phyloP scores from a whole-genome alignment of 768 basidiomycete species.

The Sporobolomyces roseus region DNA sequence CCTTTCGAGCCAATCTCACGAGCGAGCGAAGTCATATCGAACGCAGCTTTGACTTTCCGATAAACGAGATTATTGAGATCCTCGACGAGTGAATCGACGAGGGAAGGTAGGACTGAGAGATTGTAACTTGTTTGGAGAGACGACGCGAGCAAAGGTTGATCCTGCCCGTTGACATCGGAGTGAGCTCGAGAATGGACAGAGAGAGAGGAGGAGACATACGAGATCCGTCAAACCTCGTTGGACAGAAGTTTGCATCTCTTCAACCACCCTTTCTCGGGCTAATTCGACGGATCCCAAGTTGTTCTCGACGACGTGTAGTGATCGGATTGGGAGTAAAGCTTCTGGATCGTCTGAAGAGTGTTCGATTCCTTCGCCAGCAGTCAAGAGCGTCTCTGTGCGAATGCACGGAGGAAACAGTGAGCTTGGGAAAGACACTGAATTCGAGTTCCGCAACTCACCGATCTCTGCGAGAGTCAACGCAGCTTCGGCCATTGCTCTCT shows the following conservation, averaged over 20 bases:
- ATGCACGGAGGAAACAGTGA: too few species aligned
- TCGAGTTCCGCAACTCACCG: slow-evolving; percentile 27
- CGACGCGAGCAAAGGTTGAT: slow-evolving; percentile 83
- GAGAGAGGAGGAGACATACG: slow-evolving; percentile 54
- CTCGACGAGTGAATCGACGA: slow-evolving; percentile 70
- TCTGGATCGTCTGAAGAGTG: slow-evolving; percentile 27
- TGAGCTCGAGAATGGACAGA: too few species aligned
- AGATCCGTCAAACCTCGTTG: slow-evolving; percentile 69
- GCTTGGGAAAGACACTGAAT: too few species aligned
- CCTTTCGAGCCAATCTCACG: slow-evolving; percentile 80
- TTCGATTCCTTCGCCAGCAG: not conserved
- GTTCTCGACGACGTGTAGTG: slow-evolving; percentile 65
- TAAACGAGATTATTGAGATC: slow-evolving; percentile 82
- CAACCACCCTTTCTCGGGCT: slow-evolving; percentile 65
- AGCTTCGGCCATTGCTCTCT: slow-evolving; percentile 83
- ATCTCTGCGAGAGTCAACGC: slow-evolving; percentile 92
- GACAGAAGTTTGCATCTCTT: slow-evolving; percentile 89
- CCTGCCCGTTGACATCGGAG: too few species aligned
- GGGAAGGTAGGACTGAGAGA: slow-evolving; percentile 72
- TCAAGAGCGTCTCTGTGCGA: slow-evolving; percentile 13
- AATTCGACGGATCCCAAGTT: slow-evolving; percentile 70
- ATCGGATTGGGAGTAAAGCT: slow-evolving; percentile 60
- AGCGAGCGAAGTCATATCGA: slow-evolving; percentile 81
- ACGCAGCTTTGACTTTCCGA: slow-evolving; percentile 70
- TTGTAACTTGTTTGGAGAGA: slow-evolving; percentile 96